phyloP scores from a whole-genome alignment of 768 basidiomycete genomes.

The Fomitopsis pulvina region DNA sequence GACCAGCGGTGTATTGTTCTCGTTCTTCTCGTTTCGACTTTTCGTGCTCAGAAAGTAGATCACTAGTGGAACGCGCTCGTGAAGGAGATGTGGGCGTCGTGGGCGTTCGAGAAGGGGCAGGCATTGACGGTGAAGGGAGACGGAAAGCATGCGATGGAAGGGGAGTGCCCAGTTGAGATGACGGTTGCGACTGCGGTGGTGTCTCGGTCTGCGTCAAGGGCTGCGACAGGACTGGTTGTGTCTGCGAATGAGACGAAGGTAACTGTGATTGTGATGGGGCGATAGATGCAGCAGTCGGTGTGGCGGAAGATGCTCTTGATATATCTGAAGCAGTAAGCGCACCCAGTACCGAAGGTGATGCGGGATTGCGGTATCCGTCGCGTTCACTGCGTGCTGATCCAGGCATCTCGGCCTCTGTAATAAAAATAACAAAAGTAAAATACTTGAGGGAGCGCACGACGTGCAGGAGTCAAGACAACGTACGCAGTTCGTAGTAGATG shows the following conservation, averaged over 20 bases:
- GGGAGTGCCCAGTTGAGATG: neutral
- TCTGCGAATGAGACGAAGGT: conserved; percentile 6
- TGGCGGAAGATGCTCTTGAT: conserved; percentile 38
- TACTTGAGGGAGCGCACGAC: neutral
- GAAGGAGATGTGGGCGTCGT: conserved; percentile 41
- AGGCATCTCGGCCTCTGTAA: neutral
- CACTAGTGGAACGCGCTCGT: conserved; percentile 49
- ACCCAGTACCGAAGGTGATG: conserved; percentile 55
- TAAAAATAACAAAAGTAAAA: no score
- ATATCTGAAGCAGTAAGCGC: conserved; percentile 47
- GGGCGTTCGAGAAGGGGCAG: conserved; percentile 25
- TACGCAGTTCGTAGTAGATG: conserved; percentile 13
- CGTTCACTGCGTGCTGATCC: conserved; percentile 19
- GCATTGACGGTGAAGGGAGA: conserved; percentile 13
- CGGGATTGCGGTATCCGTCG: conserved; percentile 56
- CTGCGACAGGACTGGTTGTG: neutral
- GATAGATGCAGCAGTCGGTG: conserved; percentile 44
- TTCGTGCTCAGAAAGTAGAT: conserved; percentile 37
- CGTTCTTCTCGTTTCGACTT: conserved; percentile 18
- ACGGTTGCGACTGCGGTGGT: conserved; percentile 18
- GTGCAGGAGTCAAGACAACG: neutral
- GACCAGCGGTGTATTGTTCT: conserved; percentile 5
- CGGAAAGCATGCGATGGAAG: neutral
- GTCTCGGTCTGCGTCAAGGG: conserved; percentile 19
- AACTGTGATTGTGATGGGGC: conserved; percentile 11